A percentile compares a stretch with the other conserved stretches of the same genome.
These are phyloP conservation scores for Centella asiatica DNA, from an alignment of 129 eudicot genomes.

Conservation along the genomic window DNA sequence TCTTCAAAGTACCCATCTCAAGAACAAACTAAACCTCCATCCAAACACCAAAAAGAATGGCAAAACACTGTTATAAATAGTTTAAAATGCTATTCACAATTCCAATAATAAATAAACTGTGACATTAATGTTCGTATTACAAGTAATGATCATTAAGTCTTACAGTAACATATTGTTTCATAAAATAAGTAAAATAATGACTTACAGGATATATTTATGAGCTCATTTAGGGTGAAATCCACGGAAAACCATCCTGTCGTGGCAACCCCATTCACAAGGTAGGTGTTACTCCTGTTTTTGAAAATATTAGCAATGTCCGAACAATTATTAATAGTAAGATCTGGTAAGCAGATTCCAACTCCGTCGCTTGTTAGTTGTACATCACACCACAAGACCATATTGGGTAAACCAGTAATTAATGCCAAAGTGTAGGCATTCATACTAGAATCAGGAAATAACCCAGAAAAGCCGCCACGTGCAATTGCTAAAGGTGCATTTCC, in stretches of 20 bases:
- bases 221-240: slow-evolving; percentile 44
- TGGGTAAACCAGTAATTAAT: slow-evolving; percentile 20
- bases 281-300: slow-evolving; percentile 16
- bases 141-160: too few relatives aligned
- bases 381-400: slow-evolving; percentile 43
- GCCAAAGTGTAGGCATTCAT: slow-evolving; percentile 27
- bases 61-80: too few relatives aligned
- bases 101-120: too few relatives aligned
- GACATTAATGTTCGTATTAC: too few relatives aligned
- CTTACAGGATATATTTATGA: slow-evolving; percentile 51
- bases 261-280: slow-evolving; percentile 38
- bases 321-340: slow-evolving; percentile 34
- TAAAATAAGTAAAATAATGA: background rate
- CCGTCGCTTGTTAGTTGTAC: slow-evolving; percentile 52
- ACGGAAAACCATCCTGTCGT: slow-evolving; percentile 40
- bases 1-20: too few relatives aligned
- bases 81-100: too few relatives aligned
- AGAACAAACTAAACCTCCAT: too few relatives aligned
- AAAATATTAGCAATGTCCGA: slow-evolving; percentile 7
- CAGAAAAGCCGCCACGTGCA: slow-evolving; percentile 63
- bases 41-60: too few relatives aligned
- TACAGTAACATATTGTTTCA: too few relatives aligned
- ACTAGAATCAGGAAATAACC: slow-evolving; percentile 52
- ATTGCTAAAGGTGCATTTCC: slow-evolving; percentile 35
- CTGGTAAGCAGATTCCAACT: slow-evolving; percentile 43